Evolutionary conservation across 305 asterid genomes (phyloP), one percentile per base, ranked within the genome.

Genomic region (Fraxinus dipetala): DNA sequence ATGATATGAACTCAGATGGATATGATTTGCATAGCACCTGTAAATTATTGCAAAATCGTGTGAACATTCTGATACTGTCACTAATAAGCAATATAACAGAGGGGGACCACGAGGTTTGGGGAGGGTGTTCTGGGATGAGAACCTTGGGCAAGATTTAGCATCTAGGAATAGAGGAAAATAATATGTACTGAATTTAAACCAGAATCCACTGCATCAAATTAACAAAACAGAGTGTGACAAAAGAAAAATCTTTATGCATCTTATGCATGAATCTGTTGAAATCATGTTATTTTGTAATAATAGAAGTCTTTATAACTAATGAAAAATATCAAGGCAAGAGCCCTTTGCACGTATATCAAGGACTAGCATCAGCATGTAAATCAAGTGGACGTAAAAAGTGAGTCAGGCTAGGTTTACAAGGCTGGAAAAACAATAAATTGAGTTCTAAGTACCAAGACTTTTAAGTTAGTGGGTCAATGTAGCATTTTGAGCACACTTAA

Each of bases 21-120:
- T 90, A 89, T 36, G 97, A 92, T 86, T 94, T 95, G 90, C 99
- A 95, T 3, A 95, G 88, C 56, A 89, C 93, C 99, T 95, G 94
- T 73, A 72, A 72, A 26, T 31, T 5, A 70, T 72, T 13, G 45
- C 45, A 31, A 72, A 30, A 72, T 81, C 79, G 78, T 51, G 78
- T 67, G 34, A 81, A 56, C 82, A 56, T 81, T 80, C 73, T 36
- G 63, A 1, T 2, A 28, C 18, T 67, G 11, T 11, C 38, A 30
- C 75, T 16, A 30, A 9, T 13, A 26, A 67, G 75, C 11, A 67
- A 67, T 28, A 30, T 11, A 67, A 67, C 20, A 67, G 35, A 69
- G 43, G 76, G 73, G 18, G 6, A 65, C n/a, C 45, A 34, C 43
- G 14, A 30, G 38, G 45, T 72, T 72, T 45, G 32, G 1, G 45